phyloP scores from a whole-genome alignment of 371 early-diverging fungal species.

The Conidiobolus incongruus region DNA sequence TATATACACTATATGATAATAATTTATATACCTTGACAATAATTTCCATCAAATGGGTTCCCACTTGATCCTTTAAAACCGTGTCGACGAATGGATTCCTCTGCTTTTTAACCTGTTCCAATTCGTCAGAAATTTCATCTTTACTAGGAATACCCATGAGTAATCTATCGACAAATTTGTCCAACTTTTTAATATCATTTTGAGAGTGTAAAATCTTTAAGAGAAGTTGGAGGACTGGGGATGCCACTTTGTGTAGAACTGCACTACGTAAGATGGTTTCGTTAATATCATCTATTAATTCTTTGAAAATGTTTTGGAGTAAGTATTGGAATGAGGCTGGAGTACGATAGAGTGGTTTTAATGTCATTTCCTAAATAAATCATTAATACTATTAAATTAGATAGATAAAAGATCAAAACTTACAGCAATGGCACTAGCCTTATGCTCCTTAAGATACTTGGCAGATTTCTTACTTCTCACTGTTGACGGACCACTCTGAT shows the following conservation, averaged over 20 bases:
- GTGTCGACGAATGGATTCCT: conserved; percentile 30
- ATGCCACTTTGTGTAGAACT: conserved; percentile 41
- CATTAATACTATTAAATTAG: neutral
- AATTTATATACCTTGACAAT: conserved; percentile 15
- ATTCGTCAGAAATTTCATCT: conserved; percentile 7
- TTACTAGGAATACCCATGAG: conserved; percentile 33
- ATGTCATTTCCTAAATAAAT: neutral
- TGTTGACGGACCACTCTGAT: conserved; percentile 5
- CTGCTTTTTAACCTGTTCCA: conserved; percentile 7
- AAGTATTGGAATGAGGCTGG: conserved; percentile 31
- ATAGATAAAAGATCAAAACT: conserved; percentile 2
- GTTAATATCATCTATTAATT: conserved; percentile 21
- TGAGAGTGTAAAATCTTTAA: conserved; percentile 26
- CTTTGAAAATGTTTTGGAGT: conserved; percentile 25
- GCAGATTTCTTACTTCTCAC: conserved; percentile 33
- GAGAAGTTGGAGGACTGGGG: conserved; percentile 53
- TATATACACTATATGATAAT: no score
- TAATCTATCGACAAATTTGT: conserved; percentile 31
- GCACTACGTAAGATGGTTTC: conserved; percentile 31
- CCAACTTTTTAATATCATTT: conserved; percentile 16
- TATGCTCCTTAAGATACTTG: conserved; percentile 39
- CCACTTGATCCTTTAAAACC: conserved; percentile 29
- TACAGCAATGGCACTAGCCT: conserved; percentile 16
- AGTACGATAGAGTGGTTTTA: conserved; percentile 20
- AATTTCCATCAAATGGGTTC: conserved; percentile 39